These are phyloP conservation scores for Pistacia vera DNA, from an alignment of 345 rosid genomes.

Conservation along the genomic window DNA sequence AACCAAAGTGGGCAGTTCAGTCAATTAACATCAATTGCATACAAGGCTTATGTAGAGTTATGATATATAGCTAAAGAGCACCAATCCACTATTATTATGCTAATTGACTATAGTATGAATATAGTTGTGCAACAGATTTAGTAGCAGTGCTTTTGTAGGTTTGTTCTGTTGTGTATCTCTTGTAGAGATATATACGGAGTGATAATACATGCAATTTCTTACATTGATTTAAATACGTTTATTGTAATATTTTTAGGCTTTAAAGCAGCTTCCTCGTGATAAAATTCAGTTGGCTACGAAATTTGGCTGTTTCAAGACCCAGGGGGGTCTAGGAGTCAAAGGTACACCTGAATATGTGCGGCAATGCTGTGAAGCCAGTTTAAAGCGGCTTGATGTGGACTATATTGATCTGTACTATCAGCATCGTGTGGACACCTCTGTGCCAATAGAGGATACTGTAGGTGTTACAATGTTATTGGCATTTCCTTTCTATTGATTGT, in stretches of 20 bases:
- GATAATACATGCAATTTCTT: not conserved
- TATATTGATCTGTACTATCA: slow-evolving; percentile 53
- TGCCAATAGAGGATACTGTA: slow-evolving; percentile 54
- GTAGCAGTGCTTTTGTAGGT: not conserved
- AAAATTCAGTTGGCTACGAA: slow-evolving; percentile 6
- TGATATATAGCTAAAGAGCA: not conserved
- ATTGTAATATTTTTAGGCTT: slow-evolving; percentile 7
- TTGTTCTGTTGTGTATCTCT: not conserved
- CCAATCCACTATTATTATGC: not conserved
- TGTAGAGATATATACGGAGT: not conserved
- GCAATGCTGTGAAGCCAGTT: slow-evolving; percentile 57
- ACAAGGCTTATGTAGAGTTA: not conserved
- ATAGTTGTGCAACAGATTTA: not conserved
- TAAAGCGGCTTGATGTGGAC: slow-evolving; percentile 46
- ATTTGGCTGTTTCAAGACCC: not conserved
- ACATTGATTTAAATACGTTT: not conserved
- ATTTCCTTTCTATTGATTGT: not conserved
- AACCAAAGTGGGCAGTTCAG: not conserved
- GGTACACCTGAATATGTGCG: slow-evolving; percentile 39
- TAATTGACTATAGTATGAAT: not conserved
- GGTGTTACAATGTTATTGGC: not conserved
- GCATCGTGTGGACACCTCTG: slow-evolving; percentile 47
- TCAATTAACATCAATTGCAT: not conserved
- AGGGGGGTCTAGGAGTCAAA: not conserved
- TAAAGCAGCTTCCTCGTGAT: slow-evolving; percentile 8